A percentile compares a stretch with the other conserved stretches of the same genome.
Evolutionary conservation across 2,329 filamentous ascomycete genomes (phyloP).

Genomic region (Rutstroemia sp.): DNA sequence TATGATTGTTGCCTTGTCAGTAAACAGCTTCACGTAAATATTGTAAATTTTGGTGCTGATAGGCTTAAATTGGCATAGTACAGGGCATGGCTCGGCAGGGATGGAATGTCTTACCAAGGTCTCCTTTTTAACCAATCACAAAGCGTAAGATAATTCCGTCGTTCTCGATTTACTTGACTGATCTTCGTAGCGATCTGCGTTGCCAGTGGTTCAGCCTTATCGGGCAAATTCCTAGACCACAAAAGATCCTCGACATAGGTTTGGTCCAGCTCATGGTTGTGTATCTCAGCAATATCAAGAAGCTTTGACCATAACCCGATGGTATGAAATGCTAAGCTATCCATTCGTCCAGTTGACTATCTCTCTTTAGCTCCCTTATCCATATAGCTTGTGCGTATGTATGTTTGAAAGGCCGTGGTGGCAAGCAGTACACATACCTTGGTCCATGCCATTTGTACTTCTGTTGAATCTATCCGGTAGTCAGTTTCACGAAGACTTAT

Average conservation of each 20-base stretch:
- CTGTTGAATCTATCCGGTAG: too few relatives aligned
- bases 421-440: too few relatives aligned
- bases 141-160: slow-evolving; percentile 14
- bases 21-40: neutral
- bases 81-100: neutral
- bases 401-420: too few relatives aligned
- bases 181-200: slow-evolving; percentile 7
- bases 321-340: neutral
- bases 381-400: neutral
- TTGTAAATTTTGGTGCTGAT: too few relatives aligned
- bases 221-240: slow-evolving; percentile 12
- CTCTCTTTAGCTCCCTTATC: neutral
- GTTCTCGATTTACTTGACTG: slow-evolving; percentile 9
- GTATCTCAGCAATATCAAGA: slow-evolving; percentile 24
- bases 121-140: slow-evolving; percentile 16
- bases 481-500: too few relatives aligned
- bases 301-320: slow-evolving; percentile 10
- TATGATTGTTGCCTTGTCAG: neutral
- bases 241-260: slow-evolving; percentile 16
- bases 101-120: slow-evolving; percentile 12
- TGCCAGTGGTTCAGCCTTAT: slow-evolving; percentile 11
- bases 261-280: slow-evolving; percentile 12
- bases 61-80: neutral
- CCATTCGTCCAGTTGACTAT: neutral
- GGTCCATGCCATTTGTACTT: too few relatives aligned